These are phyloP conservation scores for Rhipidocladum racemiflorum DNA, from an alignment of 176 grass and related monocot species.

Conservation along the genomic window DNA sequence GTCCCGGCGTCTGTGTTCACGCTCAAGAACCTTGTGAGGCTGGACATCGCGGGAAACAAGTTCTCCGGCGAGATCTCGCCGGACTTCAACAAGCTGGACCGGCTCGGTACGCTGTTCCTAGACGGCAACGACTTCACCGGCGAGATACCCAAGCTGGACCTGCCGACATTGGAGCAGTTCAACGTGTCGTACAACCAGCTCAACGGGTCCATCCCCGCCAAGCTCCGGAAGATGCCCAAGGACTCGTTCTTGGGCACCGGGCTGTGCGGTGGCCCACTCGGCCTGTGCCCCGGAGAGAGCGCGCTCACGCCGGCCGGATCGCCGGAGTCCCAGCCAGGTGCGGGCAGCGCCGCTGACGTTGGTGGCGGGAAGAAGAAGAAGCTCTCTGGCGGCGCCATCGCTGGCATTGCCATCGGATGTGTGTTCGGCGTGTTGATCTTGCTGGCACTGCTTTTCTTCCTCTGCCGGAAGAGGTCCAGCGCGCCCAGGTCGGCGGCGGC, in stretches of 20 bases:
- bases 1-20: constrained; percentile 59
- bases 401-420: constrained; percentile 82
- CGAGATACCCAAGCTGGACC: constrained; percentile 78
- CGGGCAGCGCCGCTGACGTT: neutral
- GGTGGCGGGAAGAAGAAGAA: constrained; percentile 54
- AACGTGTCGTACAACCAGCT: constrained; percentile 92
- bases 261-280: constrained; percentile 79
- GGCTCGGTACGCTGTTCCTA: constrained; percentile 70
- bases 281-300: constrained; percentile 66
- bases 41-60: constrained; percentile 72
- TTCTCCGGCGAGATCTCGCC: constrained; percentile 68
- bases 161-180: constrained; percentile 69
- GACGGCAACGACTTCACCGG: constrained; percentile 65
- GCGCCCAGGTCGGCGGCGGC: constrained; percentile 24
- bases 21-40: constrained; percentile 72
- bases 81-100: constrained; percentile 76
- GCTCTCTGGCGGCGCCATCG: constrained; percentile 94
- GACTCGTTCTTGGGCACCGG: constrained; percentile 68
- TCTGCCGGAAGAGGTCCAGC: constrained; percentile 56
- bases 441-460: constrained; percentile 57
- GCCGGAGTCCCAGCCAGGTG: constrained; percentile 18
- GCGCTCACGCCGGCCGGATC: constrained; percentile 42
- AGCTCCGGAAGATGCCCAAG: constrained; percentile 69
- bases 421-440: constrained; percentile 58
- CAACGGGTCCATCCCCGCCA: constrained; percentile 80